Percentiles rank a stretch among this genome's conserved stretches.
These are phyloP conservation scores for Xanthoconium separans DNA, from an alignment of 1,284 basidiomycete species.

Conservation along the genomic window DNA sequence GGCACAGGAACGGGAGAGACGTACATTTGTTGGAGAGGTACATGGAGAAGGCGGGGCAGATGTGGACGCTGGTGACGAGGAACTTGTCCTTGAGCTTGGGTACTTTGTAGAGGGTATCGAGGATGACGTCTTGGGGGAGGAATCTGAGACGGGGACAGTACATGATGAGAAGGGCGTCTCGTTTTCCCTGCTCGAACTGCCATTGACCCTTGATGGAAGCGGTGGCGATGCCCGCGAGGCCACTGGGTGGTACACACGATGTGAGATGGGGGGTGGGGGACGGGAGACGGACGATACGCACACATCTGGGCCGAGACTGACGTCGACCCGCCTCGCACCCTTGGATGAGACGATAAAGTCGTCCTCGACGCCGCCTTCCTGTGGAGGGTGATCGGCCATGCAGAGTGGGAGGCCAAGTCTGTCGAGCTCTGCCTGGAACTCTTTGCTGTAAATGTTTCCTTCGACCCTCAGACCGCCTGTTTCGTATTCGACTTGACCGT, in stretches of 20 bases:
- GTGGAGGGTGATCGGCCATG: slow-evolving; percentile 13
- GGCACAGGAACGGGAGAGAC: neutral
- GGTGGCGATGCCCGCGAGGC: slow-evolving; percentile 18
- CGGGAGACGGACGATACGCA: slow-evolving; percentile 6
- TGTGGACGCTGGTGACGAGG: slow-evolving; percentile 24
- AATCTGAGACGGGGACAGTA: slow-evolving; percentile 18
- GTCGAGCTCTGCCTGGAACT: slow-evolving; percentile 20
- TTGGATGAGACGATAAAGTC: slow-evolving; percentile 24
- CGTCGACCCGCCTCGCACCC: slow-evolving; percentile 13
- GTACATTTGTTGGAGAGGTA: slow-evolving; percentile 29
- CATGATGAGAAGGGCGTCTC: slow-evolving; percentile 29
- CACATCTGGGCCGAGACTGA: slow-evolving; percentile 11
- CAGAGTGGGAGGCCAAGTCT: neutral
- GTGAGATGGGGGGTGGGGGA: neutral
- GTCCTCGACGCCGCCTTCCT: slow-evolving; percentile 14
- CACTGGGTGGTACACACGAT: slow-evolving; percentile 6
- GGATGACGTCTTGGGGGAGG: slow-evolving; percentile 15
- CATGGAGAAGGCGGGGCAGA: slow-evolving; percentile 29
- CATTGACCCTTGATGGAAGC: slow-evolving; percentile 28
- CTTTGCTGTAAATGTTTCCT: slow-evolving; percentile 24
- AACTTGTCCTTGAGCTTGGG: slow-evolving; percentile 22
- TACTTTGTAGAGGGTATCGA: slow-evolving; percentile 20
- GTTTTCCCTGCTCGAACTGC: slow-evolving; percentile 28
- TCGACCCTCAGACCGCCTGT: slow-evolving; percentile 24
- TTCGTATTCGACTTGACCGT: slow-evolving; percentile 15